Conservation (phyloP, 805 yeast genomes). For the Maudiozyma bulderi region DNA sequence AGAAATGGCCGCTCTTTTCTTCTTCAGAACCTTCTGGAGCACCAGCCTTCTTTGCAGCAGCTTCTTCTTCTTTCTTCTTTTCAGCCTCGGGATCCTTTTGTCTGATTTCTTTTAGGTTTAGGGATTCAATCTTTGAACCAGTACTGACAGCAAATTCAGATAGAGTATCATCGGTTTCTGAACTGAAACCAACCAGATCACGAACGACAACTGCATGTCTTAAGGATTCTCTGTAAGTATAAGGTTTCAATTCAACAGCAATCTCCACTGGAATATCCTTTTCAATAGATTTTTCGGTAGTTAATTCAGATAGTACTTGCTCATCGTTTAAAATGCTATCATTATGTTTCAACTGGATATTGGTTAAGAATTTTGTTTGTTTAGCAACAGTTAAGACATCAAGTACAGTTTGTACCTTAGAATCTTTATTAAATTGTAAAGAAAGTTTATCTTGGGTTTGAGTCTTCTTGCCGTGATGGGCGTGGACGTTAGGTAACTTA, state of each 20-base stretch:
- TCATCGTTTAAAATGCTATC: slow-evolving; percentile 14
- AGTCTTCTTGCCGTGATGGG: slow-evolving; percentile 5
- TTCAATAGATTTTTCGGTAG: slow-evolving; percentile 11
- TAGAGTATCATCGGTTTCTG: slow-evolving; percentile 25
- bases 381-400: slow-evolving; percentile 21
- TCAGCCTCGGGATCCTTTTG: slow-evolving; percentile 8
- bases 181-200: slow-evolving; percentile 26
- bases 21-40: slow-evolving; percentile 9
- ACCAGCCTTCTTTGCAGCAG: slow-evolving; percentile 8
- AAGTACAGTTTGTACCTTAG: slow-evolving; percentile 19
- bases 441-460: slow-evolving; percentile 11
- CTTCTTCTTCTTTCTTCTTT: slow-evolving; percentile 9
- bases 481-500: slow-evolving; percentile 11
- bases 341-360: slow-evolving; percentile 16
- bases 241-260: slow-evolving; percentile 19
- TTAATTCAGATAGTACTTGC: slow-evolving; percentile 5
- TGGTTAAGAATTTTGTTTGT: slow-evolving; percentile 24
- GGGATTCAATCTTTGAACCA: slow-evolving; percentile 21
- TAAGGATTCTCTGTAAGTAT: slow-evolving; percentile 24
- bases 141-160: slow-evolving; percentile 28
- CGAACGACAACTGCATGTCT: slow-evolving; percentile 25
- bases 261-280: slow-evolving; percentile 10
- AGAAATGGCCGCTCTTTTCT: slow-evolving; percentile 14
- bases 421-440: slow-evolving; percentile 19
- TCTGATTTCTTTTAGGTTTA: slow-evolving; percentile 19